A percentile compares a stretch with the other conserved stretches of the same genome.
Evolutionary conservation across 2,329 filamentous ascomycete genomes (phyloP).

Genomic region (Fusarium coffeatum): DNA sequence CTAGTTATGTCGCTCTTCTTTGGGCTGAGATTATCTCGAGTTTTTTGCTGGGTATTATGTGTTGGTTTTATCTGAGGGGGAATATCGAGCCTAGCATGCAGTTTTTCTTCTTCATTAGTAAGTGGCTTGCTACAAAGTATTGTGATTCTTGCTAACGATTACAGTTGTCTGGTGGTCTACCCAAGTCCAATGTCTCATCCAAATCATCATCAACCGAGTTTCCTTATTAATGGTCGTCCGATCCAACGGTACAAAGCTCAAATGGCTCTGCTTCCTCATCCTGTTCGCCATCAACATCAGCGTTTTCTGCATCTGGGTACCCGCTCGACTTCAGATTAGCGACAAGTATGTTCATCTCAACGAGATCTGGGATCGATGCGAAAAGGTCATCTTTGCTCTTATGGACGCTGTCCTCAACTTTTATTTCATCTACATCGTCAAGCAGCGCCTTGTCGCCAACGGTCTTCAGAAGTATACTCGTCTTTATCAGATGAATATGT

Average conservation of each 20-base stretch:
- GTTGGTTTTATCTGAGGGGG: constrained; percentile 43
- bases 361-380: constrained; percentile 62
- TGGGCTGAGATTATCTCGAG: constrained; percentile 46
- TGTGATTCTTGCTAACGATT: background rate
- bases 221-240: constrained; percentile 57
- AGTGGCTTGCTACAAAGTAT: background rate
- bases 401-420: constrained; percentile 61
- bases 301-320: constrained; percentile 64
- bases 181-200: constrained; percentile 58
- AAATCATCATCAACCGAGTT: constrained; percentile 65
- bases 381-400: constrained; percentile 61
- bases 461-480: constrained; percentile 62
- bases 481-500: constrained; percentile 54
- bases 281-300: constrained; percentile 60
- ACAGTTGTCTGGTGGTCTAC: constrained; percentile 50
- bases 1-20: constrained; percentile 36
- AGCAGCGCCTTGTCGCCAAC: constrained; percentile 58
- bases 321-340: constrained; percentile 57
- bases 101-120: constrained; percentile 47
- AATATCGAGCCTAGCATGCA: constrained; percentile 48
- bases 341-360: constrained; percentile 56
- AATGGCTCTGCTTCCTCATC: constrained; percentile 57
- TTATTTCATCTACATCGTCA: constrained; percentile 60
- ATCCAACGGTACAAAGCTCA: constrained; percentile 51
- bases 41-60: constrained; percentile 40